Evolutionary conservation across 2,329 filamentous ascomycete genomes (phyloP).

Genomic region (Alternaria panax): DNA sequence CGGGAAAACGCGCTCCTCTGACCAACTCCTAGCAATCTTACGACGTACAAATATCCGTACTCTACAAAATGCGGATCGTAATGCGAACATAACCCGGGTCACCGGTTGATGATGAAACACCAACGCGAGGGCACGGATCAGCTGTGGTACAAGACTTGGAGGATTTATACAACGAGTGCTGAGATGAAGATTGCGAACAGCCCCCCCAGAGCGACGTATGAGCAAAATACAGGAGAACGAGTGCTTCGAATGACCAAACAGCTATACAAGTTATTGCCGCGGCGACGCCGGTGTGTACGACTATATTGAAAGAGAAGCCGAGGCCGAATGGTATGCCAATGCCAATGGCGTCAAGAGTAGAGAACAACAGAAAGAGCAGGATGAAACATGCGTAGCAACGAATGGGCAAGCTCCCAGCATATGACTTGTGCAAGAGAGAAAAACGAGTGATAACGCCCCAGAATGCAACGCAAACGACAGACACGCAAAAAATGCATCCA

Average conservation of each 20-base stretch:
- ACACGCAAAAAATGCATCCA: neutral
- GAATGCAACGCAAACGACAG: slow-evolving; percentile 9
- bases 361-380: neutral
- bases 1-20: neutral
- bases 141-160: slow-evolving; percentile 1
- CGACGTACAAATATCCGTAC: neutral
- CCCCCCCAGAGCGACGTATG: neutral
- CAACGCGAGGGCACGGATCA: slow-evolving; percentile 16
- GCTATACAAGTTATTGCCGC: neutral
- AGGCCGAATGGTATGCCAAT: neutral
- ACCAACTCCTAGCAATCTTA: neutral
- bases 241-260: neutral
- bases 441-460: slow-evolving; percentile 4
- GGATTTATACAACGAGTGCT: neutral
- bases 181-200: neutral
- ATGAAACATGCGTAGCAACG: neutral
- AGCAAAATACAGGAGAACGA: neutral
- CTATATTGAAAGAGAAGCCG: neutral
- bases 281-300: neutral
- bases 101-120: slow-evolving; percentile 15
- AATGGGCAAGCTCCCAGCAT: neutral
- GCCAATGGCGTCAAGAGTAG: neutral
- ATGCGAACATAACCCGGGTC: neutral
- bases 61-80: neutral
- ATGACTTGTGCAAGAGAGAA: slow-evolving; percentile 1